phyloP scores from a whole-genome alignment of 139 green algal genomes.

The Pseudopediastrum boryanum region DNA sequence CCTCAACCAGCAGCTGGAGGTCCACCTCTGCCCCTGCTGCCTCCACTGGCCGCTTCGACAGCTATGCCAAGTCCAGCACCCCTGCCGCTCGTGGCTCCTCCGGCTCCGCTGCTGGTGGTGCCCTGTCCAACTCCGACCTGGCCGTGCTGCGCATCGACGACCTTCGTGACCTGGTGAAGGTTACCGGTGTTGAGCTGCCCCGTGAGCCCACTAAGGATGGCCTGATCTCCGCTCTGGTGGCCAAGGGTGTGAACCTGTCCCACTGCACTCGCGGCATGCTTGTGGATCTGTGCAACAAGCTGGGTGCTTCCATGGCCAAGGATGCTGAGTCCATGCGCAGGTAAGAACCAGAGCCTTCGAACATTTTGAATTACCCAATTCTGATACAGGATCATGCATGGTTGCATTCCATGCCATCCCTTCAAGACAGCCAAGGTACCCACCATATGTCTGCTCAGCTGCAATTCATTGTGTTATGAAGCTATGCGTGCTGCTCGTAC shows the following conservation, averaged over 20 bases:
- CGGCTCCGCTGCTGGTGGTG: conserved; percentile 1
- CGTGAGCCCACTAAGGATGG: conserved; percentile 35
- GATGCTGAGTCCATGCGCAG: conserved; percentile 8
- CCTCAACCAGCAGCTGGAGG: conserved; percentile 7
- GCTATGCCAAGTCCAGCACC: conserved; percentile 11
- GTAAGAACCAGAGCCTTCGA: no score
- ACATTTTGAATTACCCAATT: no score
- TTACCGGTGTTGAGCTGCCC: conserved; percentile 33
- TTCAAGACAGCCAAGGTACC: no score
- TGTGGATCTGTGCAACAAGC: conserved; percentile 12
- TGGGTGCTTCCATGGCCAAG: conserved; percentile 15
- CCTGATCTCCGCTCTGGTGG: conserved; percentile 31
- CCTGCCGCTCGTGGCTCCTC: conserved; percentile 9
- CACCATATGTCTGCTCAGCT: no score
- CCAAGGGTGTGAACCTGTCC: conserved; percentile 29
- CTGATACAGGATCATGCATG: no score
- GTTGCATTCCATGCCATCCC: no score
- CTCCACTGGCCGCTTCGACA: conserved; percentile 14
- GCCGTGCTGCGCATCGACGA: conserved; percentile 32
- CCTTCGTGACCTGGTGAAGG: conserved; percentile 32
- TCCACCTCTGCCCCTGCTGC: conserved; percentile 22
- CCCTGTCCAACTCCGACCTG: not conserved
- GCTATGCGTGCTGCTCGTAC: no score
- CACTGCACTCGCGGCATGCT: conserved; percentile 27
- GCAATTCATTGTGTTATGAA: no score